Conservation (phyloP, 164 flowering plant genomes). For the Vitis labrusca region DNA sequence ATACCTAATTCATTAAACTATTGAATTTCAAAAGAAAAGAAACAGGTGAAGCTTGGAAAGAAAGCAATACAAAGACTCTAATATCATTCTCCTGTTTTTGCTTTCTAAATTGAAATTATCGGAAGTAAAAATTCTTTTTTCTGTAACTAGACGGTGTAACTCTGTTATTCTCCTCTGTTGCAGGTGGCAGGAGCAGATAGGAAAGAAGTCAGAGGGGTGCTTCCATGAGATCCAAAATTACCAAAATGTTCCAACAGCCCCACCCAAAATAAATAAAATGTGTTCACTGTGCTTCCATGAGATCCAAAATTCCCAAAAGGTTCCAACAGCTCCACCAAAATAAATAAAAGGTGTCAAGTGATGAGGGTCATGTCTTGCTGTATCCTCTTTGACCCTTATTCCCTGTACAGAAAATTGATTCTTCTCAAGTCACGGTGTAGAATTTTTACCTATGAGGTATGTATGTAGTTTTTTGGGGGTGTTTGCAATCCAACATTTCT, state of each 20-base stretch:
- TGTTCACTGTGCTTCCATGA: conserved; percentile 45
- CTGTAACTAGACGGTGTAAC: not conserved
- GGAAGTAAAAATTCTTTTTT: too few species aligned
- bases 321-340: not conserved
- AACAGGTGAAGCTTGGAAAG: too few species aligned
- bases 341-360: conserved; percentile 10
- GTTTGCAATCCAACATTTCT: too few species aligned
- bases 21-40: too few species aligned
- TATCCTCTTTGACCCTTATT: not conserved
- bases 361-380: not conserved
- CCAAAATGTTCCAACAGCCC: not conserved
- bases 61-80: too few species aligned
- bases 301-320: not conserved
- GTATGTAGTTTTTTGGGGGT: too few species aligned
- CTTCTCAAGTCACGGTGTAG: not conserved
- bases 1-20: too few species aligned
- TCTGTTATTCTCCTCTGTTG: conserved; percentile 8
- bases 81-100: not conserved
- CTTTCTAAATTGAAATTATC: too few species aligned
- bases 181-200: conserved; percentile 85
- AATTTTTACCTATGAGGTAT: too few species aligned
- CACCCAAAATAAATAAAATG: conserved; percentile 8
- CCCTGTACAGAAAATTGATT: conserved; percentile 9
- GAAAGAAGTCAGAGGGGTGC: conserved; percentile 62
- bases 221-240: conserved; percentile 35